phyloP scores from a whole-genome alignment of 345 rosid genomes.

The Iberis pinnata region DNA sequence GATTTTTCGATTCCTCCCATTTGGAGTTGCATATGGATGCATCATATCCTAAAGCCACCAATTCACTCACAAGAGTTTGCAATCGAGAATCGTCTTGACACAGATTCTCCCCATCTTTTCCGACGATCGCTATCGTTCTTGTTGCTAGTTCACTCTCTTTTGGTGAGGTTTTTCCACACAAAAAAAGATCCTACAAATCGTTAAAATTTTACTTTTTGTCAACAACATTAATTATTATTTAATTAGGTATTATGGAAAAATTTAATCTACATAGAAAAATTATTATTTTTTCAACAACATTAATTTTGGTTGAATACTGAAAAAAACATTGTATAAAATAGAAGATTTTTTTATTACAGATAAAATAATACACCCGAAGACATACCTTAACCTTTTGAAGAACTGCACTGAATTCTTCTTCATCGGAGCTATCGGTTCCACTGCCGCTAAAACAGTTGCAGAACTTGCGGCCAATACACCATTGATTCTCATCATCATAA shows the following conservation, averaged over 20 bases:
- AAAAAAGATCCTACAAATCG: constrained; percentile 47
- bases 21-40: constrained; percentile 63
- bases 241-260: too few relatives aligned
- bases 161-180: constrained; percentile 38
- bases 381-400: constrained; percentile 2
- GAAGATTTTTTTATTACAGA: too few relatives aligned
- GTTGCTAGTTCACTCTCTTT: constrained; percentile 42
- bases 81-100: constrained; percentile 36
- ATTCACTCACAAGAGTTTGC: constrained; percentile 38
- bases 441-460: neutral
- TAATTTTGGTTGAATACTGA: too few relatives aligned
- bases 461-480: neutral
- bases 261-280: too few relatives aligned
- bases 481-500: neutral
- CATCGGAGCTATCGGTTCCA: constrained; percentile 8
- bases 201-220: too few relatives aligned
- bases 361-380: too few relatives aligned
- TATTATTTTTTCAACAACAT: too few relatives aligned
- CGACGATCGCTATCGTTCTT: constrained; percentile 45
- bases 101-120: constrained; percentile 47
- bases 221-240: too few relatives aligned
- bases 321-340: neutral
- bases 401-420: neutral
- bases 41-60: constrained; percentile 55
- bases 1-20: constrained; percentile 42